Evolutionary conservation across 148 eudicot species (phyloP), one percentile per base, ranked within the genome.

Genomic region (Agrostemma githago): DNA sequence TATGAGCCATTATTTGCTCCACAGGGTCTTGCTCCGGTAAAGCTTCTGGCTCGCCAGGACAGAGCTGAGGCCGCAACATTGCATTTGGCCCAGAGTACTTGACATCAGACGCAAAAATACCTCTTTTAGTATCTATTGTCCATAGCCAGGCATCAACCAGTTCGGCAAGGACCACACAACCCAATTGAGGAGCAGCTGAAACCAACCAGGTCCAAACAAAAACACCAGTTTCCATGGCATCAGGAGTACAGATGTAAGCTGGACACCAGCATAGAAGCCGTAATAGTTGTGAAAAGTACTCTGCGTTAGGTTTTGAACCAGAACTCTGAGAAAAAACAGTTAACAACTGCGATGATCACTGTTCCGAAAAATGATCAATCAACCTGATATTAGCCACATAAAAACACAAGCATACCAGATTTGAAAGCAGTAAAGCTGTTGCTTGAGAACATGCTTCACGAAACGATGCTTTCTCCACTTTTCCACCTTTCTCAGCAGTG

Each of bases 211-310:
- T 92, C 99, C 99, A 96, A 72, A 96, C 84, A 81, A 89, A 96
- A 72, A 96, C 85, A 65, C 97, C 99, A 76, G 97, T 92, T 81
- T 96, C 99, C 92, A 96, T 89, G 34, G 99, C 96, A 77, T 96
- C 92, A 68, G 86, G 87, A 62, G 99, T 92, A 64, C 89, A 87
- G 66, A 96, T 90, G 79, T 92, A 96, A 71, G 97, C 99, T 69
- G 99, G 99, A 83, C 99, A 92, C 99, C 99, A 96, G 89, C 99
- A 96, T 77, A 96, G 85, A 81, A 96, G 97, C 56, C 99, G 93
- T 68, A 96, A 77, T 70, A 96, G 89, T 83, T 96, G 97, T 5
- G 99, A 92, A 78, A 96, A 96, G 84, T 86, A 85, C 82, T 87
- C 96, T 17, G 86, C 84, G 72, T 85, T 88, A 61, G 87, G 66